phyloP scores from a whole-genome alignment of 345 rosid species.

The Psidium guajava region DNA sequence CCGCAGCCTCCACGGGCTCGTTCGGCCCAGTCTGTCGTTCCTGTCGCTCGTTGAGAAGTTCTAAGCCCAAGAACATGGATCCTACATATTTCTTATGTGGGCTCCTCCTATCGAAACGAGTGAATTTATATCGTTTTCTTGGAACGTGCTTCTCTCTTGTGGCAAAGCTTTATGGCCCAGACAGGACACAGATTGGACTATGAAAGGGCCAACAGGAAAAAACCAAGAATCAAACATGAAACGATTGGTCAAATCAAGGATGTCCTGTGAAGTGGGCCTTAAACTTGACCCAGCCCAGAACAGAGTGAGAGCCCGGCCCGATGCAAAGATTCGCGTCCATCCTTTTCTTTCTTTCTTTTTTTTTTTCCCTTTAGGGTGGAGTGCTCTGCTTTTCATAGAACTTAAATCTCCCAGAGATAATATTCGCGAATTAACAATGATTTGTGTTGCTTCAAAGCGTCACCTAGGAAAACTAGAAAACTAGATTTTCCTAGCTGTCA shows the following conservation, averaged over 20 bases:
- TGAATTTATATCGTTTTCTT: background rate
- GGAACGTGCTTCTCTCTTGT: background rate
- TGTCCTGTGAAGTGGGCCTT: background rate
- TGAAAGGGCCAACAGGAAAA: background rate
- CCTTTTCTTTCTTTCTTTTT: too few species aligned
- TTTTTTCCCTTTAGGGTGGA: too few species aligned
- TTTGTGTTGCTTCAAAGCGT: background rate
- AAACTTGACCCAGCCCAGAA: background rate
- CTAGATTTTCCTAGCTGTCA: background rate
- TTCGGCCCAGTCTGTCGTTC: background rate
- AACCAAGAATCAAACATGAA: background rate
- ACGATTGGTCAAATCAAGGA: background rate
- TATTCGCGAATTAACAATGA: background rate
- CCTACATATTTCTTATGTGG: background rate
- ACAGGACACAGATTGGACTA: background rate
- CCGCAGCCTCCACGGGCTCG: rapidly evolving
- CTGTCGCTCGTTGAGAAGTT: background rate
- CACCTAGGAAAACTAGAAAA: background rate
- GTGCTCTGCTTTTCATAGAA: background rate
- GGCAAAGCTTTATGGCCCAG: background rate
- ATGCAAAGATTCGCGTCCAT: background rate
- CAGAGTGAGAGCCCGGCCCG: background rate
- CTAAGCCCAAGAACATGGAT: background rate
- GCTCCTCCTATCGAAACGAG: background rate
- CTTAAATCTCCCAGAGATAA: background rate